Evolutionary conservation across 192 early-diverging fungal species (phyloP).

Genomic region (Borealophlyctis nickersoniae): DNA sequence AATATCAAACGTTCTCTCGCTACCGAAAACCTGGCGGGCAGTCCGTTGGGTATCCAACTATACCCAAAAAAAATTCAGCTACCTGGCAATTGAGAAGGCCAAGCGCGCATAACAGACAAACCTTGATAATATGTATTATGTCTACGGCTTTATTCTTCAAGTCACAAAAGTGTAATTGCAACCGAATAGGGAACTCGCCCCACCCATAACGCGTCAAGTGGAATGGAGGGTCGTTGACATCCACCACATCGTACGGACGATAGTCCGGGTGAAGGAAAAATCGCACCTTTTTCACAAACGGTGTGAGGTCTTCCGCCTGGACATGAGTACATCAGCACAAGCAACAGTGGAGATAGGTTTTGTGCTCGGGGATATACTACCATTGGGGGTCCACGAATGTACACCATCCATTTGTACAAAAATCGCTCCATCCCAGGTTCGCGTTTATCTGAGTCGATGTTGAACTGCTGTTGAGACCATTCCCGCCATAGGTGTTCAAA

Average conservation of each 20-base stretch:
- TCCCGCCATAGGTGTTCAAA: no score
- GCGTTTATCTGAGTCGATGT: conserved; percentile 44
- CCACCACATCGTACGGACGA: conserved; percentile 82
- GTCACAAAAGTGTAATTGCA: conserved; percentile 81
- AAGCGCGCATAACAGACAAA: conserved; percentile 24
- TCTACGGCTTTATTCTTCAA: conserved; percentile 80
- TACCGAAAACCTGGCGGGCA: conserved; percentile 67
- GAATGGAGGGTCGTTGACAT: conserved; percentile 73
- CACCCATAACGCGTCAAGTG: conserved; percentile 86
- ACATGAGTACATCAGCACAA: not conserved
- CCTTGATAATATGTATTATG: conserved; percentile 74
- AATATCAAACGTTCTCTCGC: conserved; percentile 74
- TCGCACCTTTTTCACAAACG: conserved; percentile 76
- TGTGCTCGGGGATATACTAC: conserved; percentile 26
- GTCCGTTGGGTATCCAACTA: conserved; percentile 70
- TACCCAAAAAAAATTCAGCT: not conserved
- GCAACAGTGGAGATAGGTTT: no score
- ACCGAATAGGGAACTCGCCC: conserved; percentile 88
- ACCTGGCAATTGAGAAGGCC: not conserved
- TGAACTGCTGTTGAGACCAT: no score
- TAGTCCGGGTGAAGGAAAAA: conserved; percentile 90
- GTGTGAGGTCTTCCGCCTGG: conserved; percentile 40
- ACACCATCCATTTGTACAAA: conserved; percentile 82
- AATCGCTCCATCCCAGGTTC: conserved; percentile 22
- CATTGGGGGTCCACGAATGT: conserved; percentile 62